Evolutionary conservation across 2,329 filamentous ascomycete species (phyloP), one percentile per base, ranked within the genome.

Genomic region (Calonectria hongkongensis): DNA sequence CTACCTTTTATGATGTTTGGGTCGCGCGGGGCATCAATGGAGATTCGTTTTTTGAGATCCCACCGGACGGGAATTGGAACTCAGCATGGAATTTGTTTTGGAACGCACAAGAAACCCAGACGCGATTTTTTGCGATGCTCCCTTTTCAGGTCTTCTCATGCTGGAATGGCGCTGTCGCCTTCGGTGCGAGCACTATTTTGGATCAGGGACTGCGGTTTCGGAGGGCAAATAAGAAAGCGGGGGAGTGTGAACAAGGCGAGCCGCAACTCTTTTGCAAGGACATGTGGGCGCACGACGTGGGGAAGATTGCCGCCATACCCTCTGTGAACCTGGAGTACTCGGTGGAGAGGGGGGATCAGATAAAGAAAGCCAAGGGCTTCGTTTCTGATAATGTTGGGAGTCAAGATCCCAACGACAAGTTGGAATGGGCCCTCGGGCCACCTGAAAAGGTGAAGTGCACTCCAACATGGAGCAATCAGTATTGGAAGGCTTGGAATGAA

Each of bases 91-190:
- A 89, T 68, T 79, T 90, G 6, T 91, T 92, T 75, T 88, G 86
- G 85, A 88, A 88, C 73, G 83, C 89, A 33, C 75, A 78, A 0
- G 78, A 78, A 0, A 79, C 86, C 1, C 81, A 76, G 10, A 51
- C 72, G 3, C 81, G 85, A 2, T 86, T 85, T 69, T 51, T 72
- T 0, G 74, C 74, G 0, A 79, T 81, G 30, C 79, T 82, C 21
- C 89, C 90, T 0, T 88, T 91, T 71, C 90, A 91, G 79, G 90
- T 91, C 0, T 91, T 89, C 72, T 79, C 89, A 1, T 92, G 90
- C 80, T 91, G 90, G 89, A 91, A 91, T 73, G 90, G 90, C 7
- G 88, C 87, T 0, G 84, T 84, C 0, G 85, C 85, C 0, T 87
- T 91, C 67, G 81, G 82, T 0, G 89, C 88, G 0, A 81, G 82